Conservation (phyloP, 495 filamentous ascomycete genomes). For the Penicillium steckii region DNA sequence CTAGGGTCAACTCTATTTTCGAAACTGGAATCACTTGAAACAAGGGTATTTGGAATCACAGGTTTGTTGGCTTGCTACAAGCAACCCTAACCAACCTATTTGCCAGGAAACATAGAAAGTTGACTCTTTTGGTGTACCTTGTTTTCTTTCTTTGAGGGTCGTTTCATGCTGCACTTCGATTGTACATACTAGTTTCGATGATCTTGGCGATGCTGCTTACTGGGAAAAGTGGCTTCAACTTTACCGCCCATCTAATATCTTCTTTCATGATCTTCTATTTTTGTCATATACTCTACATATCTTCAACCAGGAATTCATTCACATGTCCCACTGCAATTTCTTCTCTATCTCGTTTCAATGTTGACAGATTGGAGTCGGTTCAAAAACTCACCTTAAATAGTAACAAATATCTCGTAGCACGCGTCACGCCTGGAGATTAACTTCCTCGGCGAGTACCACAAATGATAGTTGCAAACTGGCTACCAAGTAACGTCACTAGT, state of each 20-base stretch:
- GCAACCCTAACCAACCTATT: constrained; percentile 1
- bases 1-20: not conserved
- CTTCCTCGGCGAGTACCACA: no score
- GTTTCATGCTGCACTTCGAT: constrained; percentile 22
- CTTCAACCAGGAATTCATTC: no score
- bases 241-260: constrained; percentile 1
- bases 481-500: no score
- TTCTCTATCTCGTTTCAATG: no score
- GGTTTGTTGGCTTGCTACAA: not conserved
- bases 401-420: no score
- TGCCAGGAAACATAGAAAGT: constrained; percentile 24
- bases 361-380: no score
- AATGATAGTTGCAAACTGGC: no score
- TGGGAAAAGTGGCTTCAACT: not conserved
- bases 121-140: constrained; percentile 13
- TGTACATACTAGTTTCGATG: constrained; percentile 28
- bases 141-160: constrained; percentile 9
- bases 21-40: constrained; percentile 8
- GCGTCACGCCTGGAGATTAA: no score
- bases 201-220: not conserved
- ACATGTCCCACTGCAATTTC: no score
- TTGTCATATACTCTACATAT: not conserved
- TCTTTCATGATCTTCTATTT: not conserved
- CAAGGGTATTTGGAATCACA: not conserved
- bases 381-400: no score